Conservation (phyloP, 805 yeast genomes). For the Helenozyma rhizophorensis region DNA sequence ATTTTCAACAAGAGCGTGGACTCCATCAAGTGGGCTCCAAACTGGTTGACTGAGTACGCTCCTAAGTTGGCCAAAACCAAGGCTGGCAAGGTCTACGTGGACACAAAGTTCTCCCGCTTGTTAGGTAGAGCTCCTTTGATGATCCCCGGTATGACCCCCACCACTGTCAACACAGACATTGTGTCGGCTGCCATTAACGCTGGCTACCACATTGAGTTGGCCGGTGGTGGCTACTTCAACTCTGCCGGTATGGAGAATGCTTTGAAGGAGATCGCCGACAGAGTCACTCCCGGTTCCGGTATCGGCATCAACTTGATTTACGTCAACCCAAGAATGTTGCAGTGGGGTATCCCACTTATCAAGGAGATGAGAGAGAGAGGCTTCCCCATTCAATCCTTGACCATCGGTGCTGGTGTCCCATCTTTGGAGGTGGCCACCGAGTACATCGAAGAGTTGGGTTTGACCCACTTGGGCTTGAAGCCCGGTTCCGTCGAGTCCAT, state of each 20-base stretch:
- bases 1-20: constrained; percentile 66
- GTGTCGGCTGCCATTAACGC: constrained; percentile 92
- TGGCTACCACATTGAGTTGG: constrained; percentile 96
- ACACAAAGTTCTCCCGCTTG: constrained; percentile 89
- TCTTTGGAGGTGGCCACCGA: constrained; percentile 95
- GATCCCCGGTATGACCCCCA: constrained; percentile 99
- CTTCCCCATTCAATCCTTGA: constrained; percentile 90
- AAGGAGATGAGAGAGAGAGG: constrained; percentile 85
- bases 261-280: constrained; percentile 62
- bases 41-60: constrained; percentile 86
- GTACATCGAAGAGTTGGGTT: constrained; percentile 86
- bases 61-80: constrained; percentile 79
- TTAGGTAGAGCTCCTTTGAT: constrained; percentile 93
- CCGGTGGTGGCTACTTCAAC: constrained; percentile 97
- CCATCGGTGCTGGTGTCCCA: constrained; percentile 99
- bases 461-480: constrained; percentile 91
- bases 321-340: constrained; percentile 95
- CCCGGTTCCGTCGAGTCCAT: constrained; percentile 97
- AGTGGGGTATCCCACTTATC: constrained; percentile 98
- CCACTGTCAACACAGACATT: constrained; percentile 91
- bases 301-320: constrained; percentile 89
- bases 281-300: constrained; percentile 79
- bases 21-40: constrained; percentile 74
- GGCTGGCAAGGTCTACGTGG: constrained; percentile 71
- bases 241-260: constrained; percentile 71